Evolutionary conservation across 139 green algal genomes (phyloP), one percentile per base, ranked within the genome.

Genomic region (Mesostigma viride): DNA sequence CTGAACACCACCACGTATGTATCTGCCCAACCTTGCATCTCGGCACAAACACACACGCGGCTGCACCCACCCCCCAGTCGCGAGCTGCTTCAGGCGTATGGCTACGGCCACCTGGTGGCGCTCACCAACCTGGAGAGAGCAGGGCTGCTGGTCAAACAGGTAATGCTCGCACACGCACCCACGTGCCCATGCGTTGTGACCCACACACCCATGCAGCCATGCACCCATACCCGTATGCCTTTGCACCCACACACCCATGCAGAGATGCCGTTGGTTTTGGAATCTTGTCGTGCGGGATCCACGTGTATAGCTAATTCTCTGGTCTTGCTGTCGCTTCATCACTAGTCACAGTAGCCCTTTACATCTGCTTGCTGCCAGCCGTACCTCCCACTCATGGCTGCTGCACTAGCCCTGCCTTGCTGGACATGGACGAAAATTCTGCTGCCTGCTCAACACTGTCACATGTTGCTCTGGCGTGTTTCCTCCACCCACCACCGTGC

Each of bases 71-170:
- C 47, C 24, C 36, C 20, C 69, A 75, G 69, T 20, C 2, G 62
- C 22, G 70, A 76, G 31, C 14, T 77, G 17, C 34, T 77, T 33
- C 83, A 89, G 31, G 86, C 78, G 0, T 96, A 95, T 59, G 91
- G 91, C 31, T 87, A 92, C 71, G 76, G 91, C 47, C 84, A 97
- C 70, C 44, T 94, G 34, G 66, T 90, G 33, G 88, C 84, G 1
- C 78, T 96, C 3, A 61, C 67, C 30, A 44, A 67, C 2, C 71
- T 93, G 47, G 84, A 94, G 67, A 76, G 67, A 1, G 76, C 84
- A 64, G 84, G 86, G 80, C 61, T 73, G 22, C 30, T 78, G 3
- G 32, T 35, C 6, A 31, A 33, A 3, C 71, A 77, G 71, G 71
- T 73, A 3, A 59, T n/a, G n/a, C n/a, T n/a, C n/a, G n/a, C 11